Base-by-base conservation (phyloP, 2,329 filamentous ascomycete species). In the Colletotrichum scovillei region DNA sequence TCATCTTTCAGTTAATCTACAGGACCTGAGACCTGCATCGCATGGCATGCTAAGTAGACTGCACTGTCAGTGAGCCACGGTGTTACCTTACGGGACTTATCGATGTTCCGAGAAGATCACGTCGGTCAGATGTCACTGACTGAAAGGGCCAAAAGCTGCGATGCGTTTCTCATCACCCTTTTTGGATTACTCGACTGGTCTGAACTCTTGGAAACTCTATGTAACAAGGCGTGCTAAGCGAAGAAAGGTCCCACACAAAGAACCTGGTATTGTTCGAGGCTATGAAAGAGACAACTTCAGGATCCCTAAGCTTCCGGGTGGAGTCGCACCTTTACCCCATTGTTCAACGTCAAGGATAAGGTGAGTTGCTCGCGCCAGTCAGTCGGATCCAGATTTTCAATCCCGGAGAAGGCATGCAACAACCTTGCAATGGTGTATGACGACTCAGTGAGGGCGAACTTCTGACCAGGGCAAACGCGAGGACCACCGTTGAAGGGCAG, bases 401-500 rank as follows among this genome's bases (percentile, higher is more conserved):
- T 68, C 5, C 49, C 28, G 5, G 49, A 63, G 28, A 63, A 72
- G 26, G 63, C 58, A 58, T 82, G 81, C 5, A 83, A 58, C 14
- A 83, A 67, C 42, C 81, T 76, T 4, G 80, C 77, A 22, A 77
- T 79, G 3, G 63, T 66, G 32, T 71, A 71, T 19, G 68, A 71
- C 32, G 63, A 66, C 65, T 79, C 77, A 12, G 76, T 77, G 28
- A 80, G 67, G 4, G 75, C 77, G 22, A 69, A 79, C 63, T 77
- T 57, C 63, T 78, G 76, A 9, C 78, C 80, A 14, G 79, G 72
- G 58, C 73, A 75, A 16, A 80, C 81, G 62, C 82, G 78, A 24
- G 82, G 82, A 2, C 81, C 82, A 1, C 82, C 82, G 74, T 83
- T 84, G 73, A 84, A 84, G 6, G 81, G 81, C 2, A 83, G 73